phyloP scores from a whole-genome alignment of 768 basidiomycete genomes.

The Russula sp. region DNA sequence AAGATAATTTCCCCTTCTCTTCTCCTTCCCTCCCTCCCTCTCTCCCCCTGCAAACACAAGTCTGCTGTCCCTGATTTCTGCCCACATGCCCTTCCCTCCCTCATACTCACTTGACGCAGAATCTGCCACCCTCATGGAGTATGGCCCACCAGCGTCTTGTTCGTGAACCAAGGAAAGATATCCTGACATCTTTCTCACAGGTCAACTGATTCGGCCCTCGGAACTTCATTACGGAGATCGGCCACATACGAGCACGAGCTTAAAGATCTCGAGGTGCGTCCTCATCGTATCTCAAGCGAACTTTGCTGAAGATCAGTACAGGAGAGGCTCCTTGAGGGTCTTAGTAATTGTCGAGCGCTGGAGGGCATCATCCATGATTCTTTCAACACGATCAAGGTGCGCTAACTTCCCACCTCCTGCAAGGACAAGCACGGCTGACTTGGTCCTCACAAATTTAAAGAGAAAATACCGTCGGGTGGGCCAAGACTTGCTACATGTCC shows the following conservation, averaged over 20 bases:
- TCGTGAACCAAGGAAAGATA: background rate
- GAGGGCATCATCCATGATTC: conserved; percentile 64
- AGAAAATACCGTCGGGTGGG: too few relatives aligned
- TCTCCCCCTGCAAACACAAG: background rate
- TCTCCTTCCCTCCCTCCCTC: background rate
- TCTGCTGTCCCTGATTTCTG: background rate
- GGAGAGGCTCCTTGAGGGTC: conserved; percentile 60
- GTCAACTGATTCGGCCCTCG: background rate
- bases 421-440: too few relatives aligned
- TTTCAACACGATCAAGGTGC: conserved; percentile 53
- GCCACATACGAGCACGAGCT: conserved; percentile 20
- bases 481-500: conserved; percentile 37
- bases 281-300: background rate
- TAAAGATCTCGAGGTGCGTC: conserved; percentile 25
- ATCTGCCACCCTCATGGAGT: background rate
- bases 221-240: background rate
- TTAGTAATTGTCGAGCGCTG: conserved; percentile 70
- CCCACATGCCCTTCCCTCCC: background rate
- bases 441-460: too few relatives aligned
- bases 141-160: background rate
- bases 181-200: background rate
- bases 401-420: too few relatives aligned
- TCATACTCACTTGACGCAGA: conserved; percentile 7
- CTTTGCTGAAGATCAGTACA: conserved; percentile 27
- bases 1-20: too few relatives aligned